A percentile compares a stretch with the other conserved stretches of the same genome.
These are phyloP conservation scores for Stephanodiscus triporus DNA, from an alignment of 108 stramenopile species.

Conservation along the genomic window DNA sequence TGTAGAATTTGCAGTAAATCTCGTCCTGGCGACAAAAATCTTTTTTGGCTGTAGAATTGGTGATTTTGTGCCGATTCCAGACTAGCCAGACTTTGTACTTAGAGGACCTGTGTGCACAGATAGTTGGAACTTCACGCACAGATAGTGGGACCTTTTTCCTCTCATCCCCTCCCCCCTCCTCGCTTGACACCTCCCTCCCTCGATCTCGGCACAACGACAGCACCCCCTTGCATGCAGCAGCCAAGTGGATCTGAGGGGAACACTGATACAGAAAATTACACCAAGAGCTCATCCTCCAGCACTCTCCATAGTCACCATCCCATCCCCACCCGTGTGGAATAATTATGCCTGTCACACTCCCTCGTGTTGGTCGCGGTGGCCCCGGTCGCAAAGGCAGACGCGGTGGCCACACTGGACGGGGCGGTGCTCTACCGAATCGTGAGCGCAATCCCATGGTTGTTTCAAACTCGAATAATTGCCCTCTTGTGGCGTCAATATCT, in stretches of 20 bases:
- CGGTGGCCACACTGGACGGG: background rate
- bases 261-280: too few species aligned
- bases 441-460: background rate
- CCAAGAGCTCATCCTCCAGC: too few species aligned
- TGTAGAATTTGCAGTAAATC: background rate
- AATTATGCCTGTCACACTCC: background rate
- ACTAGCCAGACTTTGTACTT: too few species aligned
- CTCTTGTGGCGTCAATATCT: background rate
- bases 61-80: background rate
- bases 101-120: too few species aligned
- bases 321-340: background rate
- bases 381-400: background rate
- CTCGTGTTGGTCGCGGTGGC: background rate
- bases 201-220: too few species aligned
- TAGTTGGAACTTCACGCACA: too few species aligned
- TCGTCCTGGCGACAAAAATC: background rate
- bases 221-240: too few species aligned
- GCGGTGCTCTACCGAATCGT: background rate
- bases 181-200: too few species aligned
- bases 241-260: too few species aligned
- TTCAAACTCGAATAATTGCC: background rate
- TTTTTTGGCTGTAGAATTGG: too few species aligned
- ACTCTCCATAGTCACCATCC: too few species aligned
- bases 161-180: too few species aligned
- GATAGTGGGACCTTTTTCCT: background rate